A percentile compares a stretch with the other conserved stretches of the same genome.
phyloP scores from a whole-genome alignment of 2,329 filamentous ascomycete genomes.

The Aspergillus hortae region DNA sequence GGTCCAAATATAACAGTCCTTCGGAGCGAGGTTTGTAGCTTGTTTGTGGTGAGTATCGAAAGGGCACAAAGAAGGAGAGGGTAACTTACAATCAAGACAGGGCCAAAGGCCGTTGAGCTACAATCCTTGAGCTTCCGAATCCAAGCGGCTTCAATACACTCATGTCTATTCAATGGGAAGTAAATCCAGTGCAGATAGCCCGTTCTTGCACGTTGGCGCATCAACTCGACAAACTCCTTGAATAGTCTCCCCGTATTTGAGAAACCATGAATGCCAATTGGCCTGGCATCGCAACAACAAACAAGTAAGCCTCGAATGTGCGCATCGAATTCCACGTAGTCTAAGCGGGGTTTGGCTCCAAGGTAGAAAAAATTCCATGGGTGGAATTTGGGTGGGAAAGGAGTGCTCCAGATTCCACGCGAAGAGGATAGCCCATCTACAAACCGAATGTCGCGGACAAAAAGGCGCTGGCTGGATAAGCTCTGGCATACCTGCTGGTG shows the following conservation, averaged over 20 bases:
- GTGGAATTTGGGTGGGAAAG: conserved; percentile 9
- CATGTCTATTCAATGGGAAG: conserved; percentile 11
- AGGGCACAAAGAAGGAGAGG: background rate
- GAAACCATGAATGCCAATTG: conserved; percentile 11
- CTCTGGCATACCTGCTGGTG: background rate
- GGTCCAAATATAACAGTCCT: conserved; percentile 13
- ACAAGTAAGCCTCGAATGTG: conserved; percentile 10
- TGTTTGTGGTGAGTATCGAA: conserved; percentile 4
- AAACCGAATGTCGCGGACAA: conserved; percentile 6
- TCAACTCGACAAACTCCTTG: conserved; percentile 6
- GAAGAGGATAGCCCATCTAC: background rate
- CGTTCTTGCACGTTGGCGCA: conserved; percentile 4
- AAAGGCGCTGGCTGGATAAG: conserved; percentile 8
- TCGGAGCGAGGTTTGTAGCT: conserved; percentile 13
- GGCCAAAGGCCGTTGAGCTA: background rate
- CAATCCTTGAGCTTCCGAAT: conserved; percentile 2
- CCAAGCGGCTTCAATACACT: conserved; percentile 10
- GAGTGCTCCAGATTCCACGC: conserved; percentile 9
- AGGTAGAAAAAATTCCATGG: conserved; percentile 5
- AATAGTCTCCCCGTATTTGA: conserved; percentile 5
- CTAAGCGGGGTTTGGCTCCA: conserved; percentile 3
- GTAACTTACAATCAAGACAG: conserved; percentile 10
- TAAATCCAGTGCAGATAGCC: conserved; percentile 11
- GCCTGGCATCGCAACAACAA: conserved; percentile 5
- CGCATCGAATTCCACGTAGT: conserved; percentile 10